Evolutionary conservation across 805 yeast genomes (phyloP).

Genomic region (Suhomyces pyralidae): DNA sequence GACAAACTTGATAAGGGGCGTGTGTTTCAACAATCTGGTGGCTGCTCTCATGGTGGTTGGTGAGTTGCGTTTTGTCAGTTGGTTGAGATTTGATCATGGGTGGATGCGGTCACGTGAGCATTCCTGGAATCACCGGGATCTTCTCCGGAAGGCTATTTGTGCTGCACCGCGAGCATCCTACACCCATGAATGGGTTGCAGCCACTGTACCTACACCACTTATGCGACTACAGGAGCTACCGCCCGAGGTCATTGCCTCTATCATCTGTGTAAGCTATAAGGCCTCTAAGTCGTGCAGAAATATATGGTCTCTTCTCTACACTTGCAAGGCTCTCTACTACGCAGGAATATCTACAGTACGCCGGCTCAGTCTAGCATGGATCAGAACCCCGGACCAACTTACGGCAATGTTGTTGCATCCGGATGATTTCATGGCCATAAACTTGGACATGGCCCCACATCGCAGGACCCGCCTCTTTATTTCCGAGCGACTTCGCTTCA

Average conservation of each 20-base stretch:
- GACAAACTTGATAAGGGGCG: slow-evolving; percentile 79
- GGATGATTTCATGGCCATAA: neutral
- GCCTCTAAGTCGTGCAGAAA: neutral
- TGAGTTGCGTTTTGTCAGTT: neutral
- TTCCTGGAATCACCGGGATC: neutral
- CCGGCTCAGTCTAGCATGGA: neutral
- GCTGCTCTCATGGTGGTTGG: slow-evolving; percentile 30
- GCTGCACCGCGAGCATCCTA: neutral
- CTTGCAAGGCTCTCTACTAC: slow-evolving; percentile 1
- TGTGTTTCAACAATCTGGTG: slow-evolving; percentile 37
- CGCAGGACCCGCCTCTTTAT: neutral
- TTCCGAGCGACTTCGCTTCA: neutral
- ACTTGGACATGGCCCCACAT: neutral
- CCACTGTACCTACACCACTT: no score
- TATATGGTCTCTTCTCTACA: neutral
- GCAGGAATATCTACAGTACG: neutral
- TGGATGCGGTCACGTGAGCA: neutral
- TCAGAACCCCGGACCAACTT: neutral
- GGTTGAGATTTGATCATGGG: neutral
- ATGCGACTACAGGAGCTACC: neutral
- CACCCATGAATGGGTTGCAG: no score
- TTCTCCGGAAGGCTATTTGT: neutral
- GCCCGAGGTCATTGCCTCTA: neutral
- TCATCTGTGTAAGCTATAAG: neutral
- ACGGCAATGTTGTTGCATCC: neutral